Evolutionary conservation across 2,329 filamentous ascomycete species (phyloP).

Genomic region (Chrysoporthe cubensis): DNA sequence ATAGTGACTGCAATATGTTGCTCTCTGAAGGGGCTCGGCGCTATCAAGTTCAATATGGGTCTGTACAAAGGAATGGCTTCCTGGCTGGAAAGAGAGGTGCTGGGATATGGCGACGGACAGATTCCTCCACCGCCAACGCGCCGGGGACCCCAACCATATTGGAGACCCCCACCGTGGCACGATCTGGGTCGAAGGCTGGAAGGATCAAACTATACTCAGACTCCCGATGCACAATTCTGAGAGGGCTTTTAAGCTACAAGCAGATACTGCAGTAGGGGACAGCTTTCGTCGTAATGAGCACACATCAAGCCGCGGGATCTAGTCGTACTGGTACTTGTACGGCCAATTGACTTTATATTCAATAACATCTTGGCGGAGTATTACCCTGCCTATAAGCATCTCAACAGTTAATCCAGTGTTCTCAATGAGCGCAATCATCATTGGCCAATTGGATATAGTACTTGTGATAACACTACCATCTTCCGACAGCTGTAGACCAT

Average conservation of each 20-base stretch:
- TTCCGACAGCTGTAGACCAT: no score
- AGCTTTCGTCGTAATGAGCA: no score
- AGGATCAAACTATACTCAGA: conserved; percentile 16
- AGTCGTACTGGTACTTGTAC: no score
- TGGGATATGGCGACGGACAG: background rate
- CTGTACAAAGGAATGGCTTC: background rate
- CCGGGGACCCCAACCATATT: background rate
- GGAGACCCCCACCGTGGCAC: conserved; percentile 2
- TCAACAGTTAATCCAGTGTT: no score
- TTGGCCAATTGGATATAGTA: no score
- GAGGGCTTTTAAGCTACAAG: background rate
- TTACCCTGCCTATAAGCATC: no score
- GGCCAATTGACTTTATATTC: no score
- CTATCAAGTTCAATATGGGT: background rate
- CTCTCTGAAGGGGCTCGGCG: background rate
- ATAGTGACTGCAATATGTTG: conserved; percentile 4
- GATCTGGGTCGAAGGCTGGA: conserved; percentile 8
- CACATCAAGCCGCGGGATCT: no score
- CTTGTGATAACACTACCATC: no score
- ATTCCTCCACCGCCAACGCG: background rate
- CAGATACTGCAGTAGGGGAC: no score
- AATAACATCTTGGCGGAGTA: no score
- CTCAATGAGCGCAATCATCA: no score
- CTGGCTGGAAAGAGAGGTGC: conserved; percentile 19
- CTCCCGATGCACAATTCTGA: background rate